Evolutionary conservation across 129 eudicot genomes (phyloP), one percentile per base, ranked within the genome.

Genomic region (Ambrosia artemisiifolia): DNA sequence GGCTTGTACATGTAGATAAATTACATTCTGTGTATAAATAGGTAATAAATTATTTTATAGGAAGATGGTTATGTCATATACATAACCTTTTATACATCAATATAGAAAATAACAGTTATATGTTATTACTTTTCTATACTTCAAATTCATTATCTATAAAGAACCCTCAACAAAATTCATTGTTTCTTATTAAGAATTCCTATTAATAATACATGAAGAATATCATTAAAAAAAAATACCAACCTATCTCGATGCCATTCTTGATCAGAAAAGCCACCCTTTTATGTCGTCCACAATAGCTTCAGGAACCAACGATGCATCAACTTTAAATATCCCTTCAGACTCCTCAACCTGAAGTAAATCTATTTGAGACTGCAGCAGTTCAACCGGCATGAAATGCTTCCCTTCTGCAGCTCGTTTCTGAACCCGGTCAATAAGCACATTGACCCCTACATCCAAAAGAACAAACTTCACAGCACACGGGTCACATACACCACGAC

Each of bases 301-400:
- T 42, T 78, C 66, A 28, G 97, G 91, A 56, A 76, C 83, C 40
- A 63, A 63, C 9, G 96, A 76, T 57, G 95, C 97, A 81, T 94
- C 97, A 65, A 90, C 87, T 67, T 69, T 80, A 24, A 77, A 42
- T 61, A 94, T 83, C 75, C 94, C 89, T 83, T 94, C 97, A 34
- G 86, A 77, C 36, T 67, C 95, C 64, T 94, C 97, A 70, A 88
- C 81, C 85, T 88, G 84, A 30, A 94, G 94, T 49, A 81, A 75
- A 62, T 84, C 94, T 11, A 94, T 36, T 35, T 94, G 99, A 24
- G 99, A 90, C 53, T 84, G 89, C 85, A 94, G 75, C 46, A 94
- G 85, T 44, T 82, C 75, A 69, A 82, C 80, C 4, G 99, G 97
- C 99, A 90, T 90, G 77, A 94, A 94, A 81, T 94, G 99, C 65